Evolutionary conservation across 2,329 filamentous ascomycete species (phyloP), one percentile per base, ranked within the genome.

Genomic region (Endothia cerciana): DNA sequence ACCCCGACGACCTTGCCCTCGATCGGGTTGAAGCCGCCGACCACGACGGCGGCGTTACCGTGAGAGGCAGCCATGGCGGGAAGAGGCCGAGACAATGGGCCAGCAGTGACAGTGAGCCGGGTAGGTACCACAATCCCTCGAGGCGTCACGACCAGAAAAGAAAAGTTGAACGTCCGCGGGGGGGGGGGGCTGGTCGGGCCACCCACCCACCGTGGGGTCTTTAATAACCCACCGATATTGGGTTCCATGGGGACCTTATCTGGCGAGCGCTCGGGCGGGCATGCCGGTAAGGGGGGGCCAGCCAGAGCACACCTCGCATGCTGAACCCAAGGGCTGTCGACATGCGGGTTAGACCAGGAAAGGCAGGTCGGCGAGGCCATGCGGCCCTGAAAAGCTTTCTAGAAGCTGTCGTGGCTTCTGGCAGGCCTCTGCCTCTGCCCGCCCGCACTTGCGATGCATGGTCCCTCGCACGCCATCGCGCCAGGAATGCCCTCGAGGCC

Each of bases 1-100:
- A 73, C 70, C 11, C 72, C 60, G 49, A 74, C 69, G 58, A 73
- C 70, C 64, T 76, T 74, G 10, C 72, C 73, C 69, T 75, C 74
- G 45, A 73, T 67, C 4, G 74, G 65, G 70, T 76, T 73, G 58
- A 73, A 38, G 1, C 69, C 72, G 15, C 72, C 74, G 40, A 72
- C 67, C 61, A 74, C 65, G n/a, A 74, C 70, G 40, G 68, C 68
- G 43, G 74, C 70, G 60, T 65, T 55, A 22, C 55, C 47, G n/a
- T 55, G 41, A 7, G 64, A 41, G 60, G 57, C 51, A 10, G 64
- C 60, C 64, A 65, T 65, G 4, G 13, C 57, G 43, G 4, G 33
- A 17, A 38, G 59, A 53, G 38, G 15, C 25, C 40, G 40, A 58
- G 43, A 40, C 33, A 49, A 28, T 47, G 33, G n/a, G 57, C 53